Percentiles rank a stretch among this genome's conserved stretches.
phyloP scores from a whole-genome alignment of 805 yeast genomes.

The Candida vaughaniae region DNA sequence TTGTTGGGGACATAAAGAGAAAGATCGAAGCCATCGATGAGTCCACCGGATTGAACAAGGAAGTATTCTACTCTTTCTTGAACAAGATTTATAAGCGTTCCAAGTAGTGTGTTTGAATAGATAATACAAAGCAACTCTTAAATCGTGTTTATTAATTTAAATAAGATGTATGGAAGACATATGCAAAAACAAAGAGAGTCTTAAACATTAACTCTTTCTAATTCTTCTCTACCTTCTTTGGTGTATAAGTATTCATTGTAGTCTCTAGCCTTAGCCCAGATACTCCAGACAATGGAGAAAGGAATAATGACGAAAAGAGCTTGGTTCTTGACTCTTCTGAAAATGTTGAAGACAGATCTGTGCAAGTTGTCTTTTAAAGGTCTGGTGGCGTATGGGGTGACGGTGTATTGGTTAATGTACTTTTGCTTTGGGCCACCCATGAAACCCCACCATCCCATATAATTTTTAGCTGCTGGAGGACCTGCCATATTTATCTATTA shows the following conservation, averaged over 20 bases:
- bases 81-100: conserved; percentile 91
- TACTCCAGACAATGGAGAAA: conserved; percentile 73
- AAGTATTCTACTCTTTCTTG: conserved; percentile 81
- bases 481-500: conserved; percentile 24
- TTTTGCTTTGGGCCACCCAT: conserved; percentile 86
- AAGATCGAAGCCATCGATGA: conserved; percentile 80
- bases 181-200: too few species aligned
- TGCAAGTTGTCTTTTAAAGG: conserved; percentile 86
- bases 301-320: conserved; percentile 76
- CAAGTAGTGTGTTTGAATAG: conserved; percentile 51
- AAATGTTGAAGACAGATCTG: conserved; percentile 86
- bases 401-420: conserved; percentile 82
- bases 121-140: too few species aligned
- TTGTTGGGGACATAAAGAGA: conserved; percentile 61
- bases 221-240: conserved; percentile 95
- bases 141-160: too few species aligned
- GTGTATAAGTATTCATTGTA: conserved; percentile 94
- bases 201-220: conserved; percentile 60
- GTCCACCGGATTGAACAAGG: conserved; percentile 86
- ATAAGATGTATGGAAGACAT: too few species aligned
- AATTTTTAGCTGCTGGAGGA: conserved; percentile 57
- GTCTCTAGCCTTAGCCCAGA: conserved; percentile 85
- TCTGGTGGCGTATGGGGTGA: conserved; percentile 90
- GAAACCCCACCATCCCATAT: conserved; percentile 98
- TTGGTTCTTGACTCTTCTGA: conserved; percentile 92